Percentiles rank a stretch among this genome's conserved stretches.
Conservation (phyloP, 2,329 filamentous ascomycete species). For the Sarocladium strictum region DNA sequence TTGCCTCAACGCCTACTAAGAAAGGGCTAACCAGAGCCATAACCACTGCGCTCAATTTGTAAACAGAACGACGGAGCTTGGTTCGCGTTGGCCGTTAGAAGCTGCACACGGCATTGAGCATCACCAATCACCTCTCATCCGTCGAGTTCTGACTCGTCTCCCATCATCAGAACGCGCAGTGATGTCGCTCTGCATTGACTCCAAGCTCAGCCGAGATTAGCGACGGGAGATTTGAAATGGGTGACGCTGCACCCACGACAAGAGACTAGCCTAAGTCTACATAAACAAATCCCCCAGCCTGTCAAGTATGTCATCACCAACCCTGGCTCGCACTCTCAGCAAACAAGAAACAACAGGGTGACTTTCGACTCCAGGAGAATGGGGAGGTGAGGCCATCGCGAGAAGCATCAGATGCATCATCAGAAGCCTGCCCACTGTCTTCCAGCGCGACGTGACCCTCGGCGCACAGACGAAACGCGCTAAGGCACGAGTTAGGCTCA, state of each 20-base stretch:
- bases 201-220: conserved; percentile 8
- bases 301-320: neutral
- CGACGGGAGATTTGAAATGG: conserved; percentile 8
- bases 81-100: neutral
- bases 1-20: too few species aligned
- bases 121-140: neutral
- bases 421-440: neutral
- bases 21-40: too few species aligned
- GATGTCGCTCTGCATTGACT: conserved; percentile 9
- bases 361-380: neutral
- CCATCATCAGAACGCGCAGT: neutral
- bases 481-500: conserved; percentile 14
- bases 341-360: neutral
- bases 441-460: neutral
- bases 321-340: neutral
- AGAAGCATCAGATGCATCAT: neutral
- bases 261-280: neutral
- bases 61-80: neutral
- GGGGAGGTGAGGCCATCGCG: conserved; percentile 1
- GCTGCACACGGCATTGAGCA: neutral
- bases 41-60: too few species aligned
- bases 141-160: neutral
- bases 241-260: neutral
- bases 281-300: neutral
- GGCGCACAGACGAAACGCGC: conserved; percentile 3